phyloP scores from a whole-genome alignment of 2,329 filamentous ascomycete species.

The Microascus cirrosus region DNA sequence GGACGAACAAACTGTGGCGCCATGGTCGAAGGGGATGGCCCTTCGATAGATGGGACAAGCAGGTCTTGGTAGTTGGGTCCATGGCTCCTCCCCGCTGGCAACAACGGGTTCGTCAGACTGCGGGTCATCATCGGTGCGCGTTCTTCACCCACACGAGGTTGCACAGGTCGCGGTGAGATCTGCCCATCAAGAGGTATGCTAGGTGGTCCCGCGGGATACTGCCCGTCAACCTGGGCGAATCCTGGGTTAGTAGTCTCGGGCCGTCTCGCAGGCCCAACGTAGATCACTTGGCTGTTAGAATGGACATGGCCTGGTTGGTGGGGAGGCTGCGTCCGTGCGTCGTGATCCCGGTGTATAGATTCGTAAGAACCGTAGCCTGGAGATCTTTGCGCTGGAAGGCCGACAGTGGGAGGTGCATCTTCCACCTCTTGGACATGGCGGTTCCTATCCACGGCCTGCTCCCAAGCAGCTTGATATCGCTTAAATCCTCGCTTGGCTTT shows the following conservation, averaged over 20 bases:
- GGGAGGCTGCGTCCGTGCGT: not conserved
- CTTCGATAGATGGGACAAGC: slow-evolving; percentile 4
- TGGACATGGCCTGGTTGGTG: not conserved
- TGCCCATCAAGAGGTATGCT: not conserved
- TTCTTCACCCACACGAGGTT: not conserved
- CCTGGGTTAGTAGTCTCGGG: not conserved
- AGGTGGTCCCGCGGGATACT: not conserved
- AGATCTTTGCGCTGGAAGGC: not conserved
- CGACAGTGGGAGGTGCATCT: not conserved
- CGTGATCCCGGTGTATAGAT: not conserved
- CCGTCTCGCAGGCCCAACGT: not conserved
- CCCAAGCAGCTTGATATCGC: slow-evolving; percentile 6
- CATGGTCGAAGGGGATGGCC: not conserved
- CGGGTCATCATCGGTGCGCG: slow-evolving; percentile 1
- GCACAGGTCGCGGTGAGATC: not conserved
- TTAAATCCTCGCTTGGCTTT: slow-evolving; percentile 2
- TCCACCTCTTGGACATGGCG: not conserved
- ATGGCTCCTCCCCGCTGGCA: not conserved
- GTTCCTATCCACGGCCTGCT: slow-evolving; percentile 3
- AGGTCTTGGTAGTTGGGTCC: not conserved
- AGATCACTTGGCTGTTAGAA: not conserved
- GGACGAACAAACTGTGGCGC: slow-evolving; percentile 3
- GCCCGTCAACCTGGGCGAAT: not conserved
- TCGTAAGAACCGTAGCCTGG: not conserved
- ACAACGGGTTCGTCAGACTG: not conserved